A percentile compares a stretch with the other conserved stretches of the same genome.
These are phyloP conservation scores for Cucurbita argyrosperma DNA, from an alignment of 306 rosid genomes.

Conservation along the genomic window DNA sequence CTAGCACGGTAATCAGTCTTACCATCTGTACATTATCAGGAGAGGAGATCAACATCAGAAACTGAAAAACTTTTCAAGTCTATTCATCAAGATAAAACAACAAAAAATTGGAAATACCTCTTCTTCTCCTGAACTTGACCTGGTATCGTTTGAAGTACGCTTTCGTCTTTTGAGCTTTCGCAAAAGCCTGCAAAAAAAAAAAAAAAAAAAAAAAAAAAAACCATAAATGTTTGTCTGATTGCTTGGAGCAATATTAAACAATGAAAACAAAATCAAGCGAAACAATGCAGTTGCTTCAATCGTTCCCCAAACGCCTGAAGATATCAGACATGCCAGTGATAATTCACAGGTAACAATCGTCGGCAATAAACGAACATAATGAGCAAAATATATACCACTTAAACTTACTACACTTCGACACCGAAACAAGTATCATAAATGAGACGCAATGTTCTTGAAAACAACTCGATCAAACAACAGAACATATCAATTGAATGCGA, in stretches of 20 bases:
- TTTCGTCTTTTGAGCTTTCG: slow-evolving; percentile 46
- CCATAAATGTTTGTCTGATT: background rate
- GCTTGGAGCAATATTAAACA: background rate
- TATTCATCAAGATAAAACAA: background rate
- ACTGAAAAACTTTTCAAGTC: background rate
- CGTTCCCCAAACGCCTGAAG: background rate
- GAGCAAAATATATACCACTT: background rate
- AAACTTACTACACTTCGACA: background rate
- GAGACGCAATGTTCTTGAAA: background rate
- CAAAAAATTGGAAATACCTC: slow-evolving; percentile 28
- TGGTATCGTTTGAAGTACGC: slow-evolving; percentile 72
- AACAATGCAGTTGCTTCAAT: background rate
- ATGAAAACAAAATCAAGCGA: background rate
- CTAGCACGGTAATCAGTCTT: slow-evolving; percentile 89
- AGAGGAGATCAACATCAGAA: background rate
- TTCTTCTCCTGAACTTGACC: slow-evolving; percentile 77
- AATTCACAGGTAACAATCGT: background rate
- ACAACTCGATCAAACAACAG: background rate
- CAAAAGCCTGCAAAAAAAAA: slow-evolving; percentile 26
- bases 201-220: too few species aligned
- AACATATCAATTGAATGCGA: background rate
- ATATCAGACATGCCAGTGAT: background rate
- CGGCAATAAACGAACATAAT: background rate
- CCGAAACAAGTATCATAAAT: background rate
- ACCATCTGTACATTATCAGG: slow-evolving; percentile 35